Evolutionary conservation across 805 yeast species (phyloP).

Genomic region (Yarrowia deformans): DNA sequence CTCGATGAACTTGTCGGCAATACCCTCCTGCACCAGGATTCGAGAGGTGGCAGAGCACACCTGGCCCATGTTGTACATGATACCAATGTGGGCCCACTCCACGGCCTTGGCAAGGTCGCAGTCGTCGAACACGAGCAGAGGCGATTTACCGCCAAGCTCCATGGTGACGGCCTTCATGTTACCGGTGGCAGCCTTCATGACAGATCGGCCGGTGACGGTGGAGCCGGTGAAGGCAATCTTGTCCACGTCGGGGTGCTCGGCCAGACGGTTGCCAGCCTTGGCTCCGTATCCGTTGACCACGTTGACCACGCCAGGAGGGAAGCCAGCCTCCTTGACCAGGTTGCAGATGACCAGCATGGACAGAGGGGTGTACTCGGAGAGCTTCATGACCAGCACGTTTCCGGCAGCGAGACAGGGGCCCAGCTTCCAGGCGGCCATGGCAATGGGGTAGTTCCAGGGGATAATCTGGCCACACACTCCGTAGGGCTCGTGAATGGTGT

Average conservation of each 20-base stretch:
- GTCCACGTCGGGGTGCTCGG: constrained; percentile 79
- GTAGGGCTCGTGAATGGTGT: constrained; percentile 85
- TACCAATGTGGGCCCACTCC: constrained; percentile 77
- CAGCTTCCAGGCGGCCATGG: constrained; percentile 94
- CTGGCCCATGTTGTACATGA: constrained; percentile 94
- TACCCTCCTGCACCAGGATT: constrained; percentile 81
- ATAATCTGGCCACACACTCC: constrained; percentile 97
- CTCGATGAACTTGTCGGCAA: constrained; percentile 77
- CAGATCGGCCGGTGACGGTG: constrained; percentile 84
- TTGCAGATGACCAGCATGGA: constrained; percentile 80
- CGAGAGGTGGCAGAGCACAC: constrained; percentile 96
- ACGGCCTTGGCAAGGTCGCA: constrained; percentile 81
- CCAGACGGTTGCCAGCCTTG: constrained; percentile 80
- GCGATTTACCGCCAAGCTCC: constrained; percentile 97
- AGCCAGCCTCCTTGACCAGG: constrained; percentile 78
- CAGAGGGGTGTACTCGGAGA: constrained; percentile 92
- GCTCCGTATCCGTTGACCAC: constrained; percentile 87
- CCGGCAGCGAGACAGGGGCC: constrained; percentile 94
- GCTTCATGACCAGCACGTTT: constrained; percentile 84
- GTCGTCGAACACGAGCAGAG: constrained; percentile 86
- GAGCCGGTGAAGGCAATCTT: constrained; percentile 97
- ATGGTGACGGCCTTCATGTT: constrained; percentile 89
- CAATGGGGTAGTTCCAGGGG: constrained; percentile 96
- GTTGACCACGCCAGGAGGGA: constrained; percentile 91
- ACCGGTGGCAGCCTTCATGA: constrained; percentile 83